Conservation (phyloP, 495 filamentous ascomycete genomes). For the Hypoxylon cercidicola region DNA sequence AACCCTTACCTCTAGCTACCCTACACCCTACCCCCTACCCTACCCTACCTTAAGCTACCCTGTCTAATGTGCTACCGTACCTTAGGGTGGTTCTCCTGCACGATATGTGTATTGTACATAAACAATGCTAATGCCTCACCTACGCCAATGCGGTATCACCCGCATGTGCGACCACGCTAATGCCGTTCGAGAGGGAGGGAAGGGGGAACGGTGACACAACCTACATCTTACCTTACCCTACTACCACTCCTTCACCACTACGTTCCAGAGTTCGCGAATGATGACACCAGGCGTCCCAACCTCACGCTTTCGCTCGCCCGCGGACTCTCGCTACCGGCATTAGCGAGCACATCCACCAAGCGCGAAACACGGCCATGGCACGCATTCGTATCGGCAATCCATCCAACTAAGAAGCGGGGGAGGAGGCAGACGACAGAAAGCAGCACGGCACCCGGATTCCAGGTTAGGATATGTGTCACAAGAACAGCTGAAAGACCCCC, state of each 20-base stretch:
- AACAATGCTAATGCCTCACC: constrained; percentile 10
- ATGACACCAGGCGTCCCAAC: constrained; percentile 13
- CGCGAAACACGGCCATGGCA: constrained; percentile 17
- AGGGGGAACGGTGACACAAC: constrained; percentile 27
- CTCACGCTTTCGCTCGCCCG: constrained; percentile 6
- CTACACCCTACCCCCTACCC: neutral
- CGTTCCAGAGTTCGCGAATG: constrained; percentile 16
- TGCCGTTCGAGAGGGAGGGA: constrained; percentile 7
- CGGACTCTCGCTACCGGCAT: constrained; percentile 39
- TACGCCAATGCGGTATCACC: constrained; percentile 42
- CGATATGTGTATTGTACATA: constrained; percentile 1
- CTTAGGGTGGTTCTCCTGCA: constrained; percentile 12
- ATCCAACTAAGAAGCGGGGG: constrained; percentile 2
- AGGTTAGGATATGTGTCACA: constrained; percentile 18
- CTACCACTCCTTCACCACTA: constrained; percentile 17
- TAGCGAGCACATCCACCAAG: constrained; percentile 24
- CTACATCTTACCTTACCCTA: constrained; percentile 40
- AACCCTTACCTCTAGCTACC: constrained; percentile 1
- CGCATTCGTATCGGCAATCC: constrained; percentile 5
- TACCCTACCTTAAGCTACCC: neutral
- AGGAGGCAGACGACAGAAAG: neutral
- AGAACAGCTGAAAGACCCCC: constrained; percentile 9
- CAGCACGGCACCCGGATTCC: constrained; percentile 13
- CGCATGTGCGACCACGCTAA: constrained; percentile 35
- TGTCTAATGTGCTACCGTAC: constrained; percentile 8